Percentiles rank a stretch among this genome's conserved stretches.
These are phyloP conservation scores for Leccinum pachyderme DNA, from an alignment of 1,284 basidiomycete species.

Conservation along the genomic window DNA sequence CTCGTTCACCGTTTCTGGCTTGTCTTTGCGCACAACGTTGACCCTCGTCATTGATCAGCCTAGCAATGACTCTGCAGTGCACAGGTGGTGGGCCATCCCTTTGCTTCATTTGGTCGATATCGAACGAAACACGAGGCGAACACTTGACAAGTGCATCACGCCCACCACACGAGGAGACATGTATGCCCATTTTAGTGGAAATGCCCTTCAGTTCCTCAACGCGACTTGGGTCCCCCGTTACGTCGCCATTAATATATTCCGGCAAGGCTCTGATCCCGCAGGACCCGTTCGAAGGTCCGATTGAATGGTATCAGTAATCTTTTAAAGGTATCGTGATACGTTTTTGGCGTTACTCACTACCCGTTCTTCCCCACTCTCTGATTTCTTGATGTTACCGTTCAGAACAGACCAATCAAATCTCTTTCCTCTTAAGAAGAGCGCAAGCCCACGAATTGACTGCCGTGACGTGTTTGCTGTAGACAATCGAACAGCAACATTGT, in stretches of 20 bases:
- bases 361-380: conserved; percentile 3
- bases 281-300: not conserved
- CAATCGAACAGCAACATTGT: not conserved
- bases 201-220: too few relatives aligned
- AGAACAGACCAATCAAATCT: conserved; percentile 12
- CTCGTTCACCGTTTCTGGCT: not conserved
- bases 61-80: not conserved
- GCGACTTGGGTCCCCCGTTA: not conserved
- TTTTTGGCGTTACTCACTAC: not conserved
- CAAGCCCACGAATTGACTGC: conserved; percentile 21
- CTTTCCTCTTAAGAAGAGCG: conserved; percentile 21
- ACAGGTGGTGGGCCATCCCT: not conserved
- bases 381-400: conserved; percentile 15
- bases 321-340: conserved; percentile 9
- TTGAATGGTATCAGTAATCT: not conserved
- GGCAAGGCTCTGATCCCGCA: not conserved
- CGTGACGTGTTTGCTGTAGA: conserved; percentile 21
- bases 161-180: conserved; percentile 1
- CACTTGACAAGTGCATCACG: conserved; percentile 2
- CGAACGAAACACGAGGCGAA: conserved; percentile 20
- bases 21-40: not conserved
- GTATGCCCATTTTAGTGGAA: conserved; percentile 10
- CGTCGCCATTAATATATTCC: not conserved
- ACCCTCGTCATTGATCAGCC: not conserved
- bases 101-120: conserved; percentile 9